These are phyloP conservation scores for Gracilaria domingensis DNA, from an alignment of 23 red algal genomes.

Conservation along the genomic window DNA sequence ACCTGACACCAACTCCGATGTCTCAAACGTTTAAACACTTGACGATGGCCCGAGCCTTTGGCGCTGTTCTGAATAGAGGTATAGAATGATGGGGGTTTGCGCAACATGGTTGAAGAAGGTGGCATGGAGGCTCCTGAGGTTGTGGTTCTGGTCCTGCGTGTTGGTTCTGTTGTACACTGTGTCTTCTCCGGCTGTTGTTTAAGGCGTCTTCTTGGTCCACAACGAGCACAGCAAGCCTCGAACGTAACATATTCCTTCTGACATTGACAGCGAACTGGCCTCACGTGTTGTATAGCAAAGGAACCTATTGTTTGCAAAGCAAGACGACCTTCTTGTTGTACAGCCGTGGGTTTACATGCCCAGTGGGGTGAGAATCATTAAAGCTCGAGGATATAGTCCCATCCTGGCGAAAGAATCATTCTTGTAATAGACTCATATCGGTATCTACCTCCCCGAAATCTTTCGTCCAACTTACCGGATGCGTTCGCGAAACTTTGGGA, in stretches of 20 bases:
- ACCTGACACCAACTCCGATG: not conserved
- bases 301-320: not conserved
- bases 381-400: not conserved
- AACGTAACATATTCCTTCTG: not conserved
- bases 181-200: not conserved
- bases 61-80: not conserved
- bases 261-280: not conserved
- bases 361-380: not conserved
- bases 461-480: not conserved
- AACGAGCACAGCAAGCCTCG: not conserved
- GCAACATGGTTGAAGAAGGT: not conserved
- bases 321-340: not conserved
- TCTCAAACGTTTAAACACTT: not conserved
- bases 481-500: not conserved
- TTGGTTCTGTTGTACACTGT: not conserved
- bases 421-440: not conserved
- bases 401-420: not conserved
- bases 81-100: not conserved
- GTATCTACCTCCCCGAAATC: not conserved
- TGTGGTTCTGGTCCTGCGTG: not conserved
- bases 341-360: not conserved
- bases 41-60: not conserved
- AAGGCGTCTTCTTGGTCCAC: not conserved
- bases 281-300: not conserved
- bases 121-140: not conserved